phyloP scores from a whole-genome alignment of 768 basidiomycete species.

The Mycena amicta region DNA sequence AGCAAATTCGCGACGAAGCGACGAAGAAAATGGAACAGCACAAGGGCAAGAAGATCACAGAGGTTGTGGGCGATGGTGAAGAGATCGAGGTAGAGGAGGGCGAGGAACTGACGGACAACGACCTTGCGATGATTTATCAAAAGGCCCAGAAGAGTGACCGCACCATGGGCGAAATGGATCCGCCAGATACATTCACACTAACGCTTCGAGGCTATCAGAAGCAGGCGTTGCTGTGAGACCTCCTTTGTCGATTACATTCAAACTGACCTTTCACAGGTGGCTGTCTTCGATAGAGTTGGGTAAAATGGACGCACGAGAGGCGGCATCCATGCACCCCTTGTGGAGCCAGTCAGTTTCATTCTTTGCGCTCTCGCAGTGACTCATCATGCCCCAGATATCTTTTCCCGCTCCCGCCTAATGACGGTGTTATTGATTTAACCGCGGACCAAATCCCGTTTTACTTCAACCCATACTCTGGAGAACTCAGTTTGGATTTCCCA shows the following conservation, averaged over 20 bases:
- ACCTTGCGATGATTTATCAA: slow-evolving; percentile 82
- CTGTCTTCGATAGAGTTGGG: slow-evolving; percentile 88
- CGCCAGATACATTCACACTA: slow-evolving; percentile 73
- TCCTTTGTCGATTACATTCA: not conserved
- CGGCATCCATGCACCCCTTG: slow-evolving; percentile 83
- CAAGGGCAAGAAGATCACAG: slow-evolving; percentile 51
- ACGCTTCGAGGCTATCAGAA: slow-evolving; percentile 88
- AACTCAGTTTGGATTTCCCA: slow-evolving; percentile 84
- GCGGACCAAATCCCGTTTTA: slow-evolving; percentile 80
- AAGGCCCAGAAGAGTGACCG: slow-evolving; percentile 86
- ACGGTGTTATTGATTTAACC: slow-evolving; percentile 75
- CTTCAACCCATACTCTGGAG: slow-evolving; percentile 90
- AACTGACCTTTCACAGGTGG: slow-evolving; percentile 57
- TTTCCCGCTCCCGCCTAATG: slow-evolving; percentile 61
- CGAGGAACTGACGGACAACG: slow-evolving; percentile 79
- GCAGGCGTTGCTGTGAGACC: slow-evolving; percentile 76
- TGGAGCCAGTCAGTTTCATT: slow-evolving; percentile 79
- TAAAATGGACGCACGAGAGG: slow-evolving; percentile 66
- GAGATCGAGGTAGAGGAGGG: slow-evolving; percentile 84
- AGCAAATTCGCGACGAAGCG: slow-evolving; percentile 40
- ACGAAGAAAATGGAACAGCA: slow-evolving; percentile 43
- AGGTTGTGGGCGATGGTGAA: slow-evolving; percentile 80
- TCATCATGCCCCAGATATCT: slow-evolving; percentile 56
- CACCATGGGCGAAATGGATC: slow-evolving; percentile 79
- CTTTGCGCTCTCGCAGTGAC: slow-evolving; percentile 6